phyloP scores from a whole-genome alignment of 2,329 filamentous ascomycete genomes.

The Scortechinia acanthostroma region DNA sequence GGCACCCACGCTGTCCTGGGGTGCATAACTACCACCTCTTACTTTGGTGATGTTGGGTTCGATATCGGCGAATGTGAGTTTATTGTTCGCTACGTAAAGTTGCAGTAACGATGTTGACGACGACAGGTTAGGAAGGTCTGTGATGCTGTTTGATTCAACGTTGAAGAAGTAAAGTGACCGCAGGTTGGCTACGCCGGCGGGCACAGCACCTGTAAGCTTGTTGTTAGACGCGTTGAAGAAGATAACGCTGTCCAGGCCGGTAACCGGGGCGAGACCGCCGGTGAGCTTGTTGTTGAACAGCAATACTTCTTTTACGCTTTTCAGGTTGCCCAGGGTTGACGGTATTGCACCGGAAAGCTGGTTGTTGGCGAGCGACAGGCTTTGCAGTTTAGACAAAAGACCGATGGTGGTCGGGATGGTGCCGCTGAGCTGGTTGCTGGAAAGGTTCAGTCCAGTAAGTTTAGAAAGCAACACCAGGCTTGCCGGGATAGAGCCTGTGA shows the following conservation, averaged over 20 bases:
- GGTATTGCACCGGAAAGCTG: background rate
- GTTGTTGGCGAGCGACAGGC: background rate
- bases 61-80: background rate
- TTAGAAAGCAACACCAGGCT: background rate
- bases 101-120: background rate
- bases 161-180: background rate
- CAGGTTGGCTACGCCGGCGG: background rate
- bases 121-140: background rate
- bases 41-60: background rate
- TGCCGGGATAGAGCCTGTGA: background rate
- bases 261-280: background rate
- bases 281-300: background rate
- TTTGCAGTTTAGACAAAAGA: background rate
- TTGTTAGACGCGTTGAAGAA: background rate
- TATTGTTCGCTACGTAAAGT: background rate
- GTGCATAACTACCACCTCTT: background rate
- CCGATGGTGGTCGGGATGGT: background rate
- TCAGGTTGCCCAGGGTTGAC: background rate
- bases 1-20: background rate
- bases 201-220: background rate
- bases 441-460: background rate
- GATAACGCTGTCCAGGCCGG: background rate
- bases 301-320: background rate
- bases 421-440: background rate
- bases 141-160: background rate